These are phyloP conservation scores for Saccharomycopsis guyanensis DNA, from an alignment of 805 yeast species.

Conservation along the genomic window DNA sequence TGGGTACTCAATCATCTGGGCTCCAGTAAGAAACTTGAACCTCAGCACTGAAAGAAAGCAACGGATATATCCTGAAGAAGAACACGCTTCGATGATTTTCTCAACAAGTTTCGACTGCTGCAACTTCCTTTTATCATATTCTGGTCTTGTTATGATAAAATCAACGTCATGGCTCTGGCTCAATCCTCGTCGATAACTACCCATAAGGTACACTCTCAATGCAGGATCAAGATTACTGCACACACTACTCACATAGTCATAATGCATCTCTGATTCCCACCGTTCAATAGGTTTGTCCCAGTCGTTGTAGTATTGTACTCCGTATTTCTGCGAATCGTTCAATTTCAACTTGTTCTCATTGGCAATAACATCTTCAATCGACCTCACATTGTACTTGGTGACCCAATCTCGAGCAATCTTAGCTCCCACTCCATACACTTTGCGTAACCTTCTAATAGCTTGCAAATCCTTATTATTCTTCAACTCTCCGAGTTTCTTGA, in stretches of 20 bases:
- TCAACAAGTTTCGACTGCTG: conserved; percentile 7
- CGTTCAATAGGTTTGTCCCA: conserved; percentile 40
- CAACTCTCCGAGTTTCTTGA: conserved; percentile 23
- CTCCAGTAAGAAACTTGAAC: conserved; percentile 15
- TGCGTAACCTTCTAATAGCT: conserved; percentile 29
- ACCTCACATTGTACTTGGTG: conserved; percentile 29
- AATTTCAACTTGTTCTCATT: conserved; percentile 24
- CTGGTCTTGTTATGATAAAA: conserved; percentile 35
- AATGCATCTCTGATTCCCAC: conserved; percentile 36
- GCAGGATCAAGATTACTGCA: conserved; percentile 30
- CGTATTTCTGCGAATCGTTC: conserved; percentile 28
- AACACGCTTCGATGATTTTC: conserved; percentile 24
- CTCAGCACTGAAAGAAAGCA: conserved; percentile 22
- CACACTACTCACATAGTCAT: conserved; percentile 26
- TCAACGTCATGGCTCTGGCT: conserved; percentile 46
- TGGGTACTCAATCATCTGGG: conserved; percentile 2
- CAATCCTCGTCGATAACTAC: conserved; percentile 46
- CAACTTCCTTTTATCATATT: conserved; percentile 23
- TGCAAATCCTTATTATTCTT: conserved; percentile 25
- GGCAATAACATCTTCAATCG: conserved; percentile 32
- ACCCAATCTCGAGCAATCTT: conserved; percentile 34
- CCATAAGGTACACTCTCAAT: conserved; percentile 35
- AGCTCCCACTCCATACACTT: conserved; percentile 45
- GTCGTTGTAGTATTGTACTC: conserved; percentile 41
- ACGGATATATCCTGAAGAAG: conserved; percentile 25